Evolutionary conservation across 2,329 filamentous ascomycete genomes (phyloP), one percentile per base, ranked within the genome.

Genomic region (Penicillium digitatum): DNA sequence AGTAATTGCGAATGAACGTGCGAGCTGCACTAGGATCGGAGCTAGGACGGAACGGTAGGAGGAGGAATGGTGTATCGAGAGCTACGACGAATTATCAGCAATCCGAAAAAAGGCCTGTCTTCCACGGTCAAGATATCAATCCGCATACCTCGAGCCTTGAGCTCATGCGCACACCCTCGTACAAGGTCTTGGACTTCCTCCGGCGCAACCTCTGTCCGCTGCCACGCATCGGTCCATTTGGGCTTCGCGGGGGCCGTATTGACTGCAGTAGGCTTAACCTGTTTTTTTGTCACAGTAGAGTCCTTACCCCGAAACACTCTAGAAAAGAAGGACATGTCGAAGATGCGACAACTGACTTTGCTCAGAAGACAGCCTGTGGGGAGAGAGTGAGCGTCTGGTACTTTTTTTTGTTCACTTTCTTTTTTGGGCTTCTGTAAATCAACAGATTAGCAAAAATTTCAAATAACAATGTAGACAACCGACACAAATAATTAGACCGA

Each of bases 111-210:
- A 60, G 57, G 51, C 39, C 45, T 55, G 49, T 48, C 57, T 56
- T 52, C 55, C 58, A 55, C 55, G 62, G 56, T 63, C 59, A 48
- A 46, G 55, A 65, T 58, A 46, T 57, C 37, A 59, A 61, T 58
- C 34, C 44, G 75, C 84, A 66, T 85, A 96, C 93, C 93, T 89
- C 92, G 84, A 57, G 88, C 87, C 78, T 97, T 99, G 73, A 99
- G 83, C 77, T 99, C 94, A 53, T 86, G 82, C 11, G 92, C 95
- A 77, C 91, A 96, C 62, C 86, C 85, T 70, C 86, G 83, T 48
- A 97, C 80, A 59, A 99, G 78, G 69, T 96, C 91, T 67, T 92
- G 87, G 45, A 99, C 86, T 76, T 99, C 94, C 63, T 96, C 90
- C 5, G 92, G 88, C 50, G 90, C 87, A 62, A 99, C 87, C 44